Evolutionary conservation across 2,329 filamentous ascomycete species (phyloP).

Genomic region (Helicocarpus griseus): DNA sequence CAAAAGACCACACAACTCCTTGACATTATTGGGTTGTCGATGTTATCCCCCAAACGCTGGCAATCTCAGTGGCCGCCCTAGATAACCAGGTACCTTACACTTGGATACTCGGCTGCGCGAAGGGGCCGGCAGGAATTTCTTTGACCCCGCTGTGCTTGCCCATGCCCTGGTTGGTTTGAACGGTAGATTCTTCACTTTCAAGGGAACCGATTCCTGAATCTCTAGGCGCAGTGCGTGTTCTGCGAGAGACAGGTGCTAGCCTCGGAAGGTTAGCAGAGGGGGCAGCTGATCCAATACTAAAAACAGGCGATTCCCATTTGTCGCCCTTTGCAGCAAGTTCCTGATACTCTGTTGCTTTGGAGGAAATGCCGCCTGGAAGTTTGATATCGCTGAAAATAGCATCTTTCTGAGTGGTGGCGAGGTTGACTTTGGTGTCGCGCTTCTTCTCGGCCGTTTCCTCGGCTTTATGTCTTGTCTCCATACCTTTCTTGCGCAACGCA

Average conservation of each 20-base stretch:
- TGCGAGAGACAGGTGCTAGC: conserved; percentile 45
- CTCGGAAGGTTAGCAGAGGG: conserved; percentile 63
- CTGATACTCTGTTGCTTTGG: conserved; percentile 90
- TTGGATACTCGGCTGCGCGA: background rate
- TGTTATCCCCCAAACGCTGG: too few species aligned
- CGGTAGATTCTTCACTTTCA: background rate
- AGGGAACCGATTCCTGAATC: background rate
- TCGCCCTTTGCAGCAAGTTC: conserved; percentile 80
- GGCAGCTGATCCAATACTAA: conserved; percentile 70
- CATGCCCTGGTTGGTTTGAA: background rate
- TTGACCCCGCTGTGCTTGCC: background rate
- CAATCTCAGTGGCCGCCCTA: too few species aligned
- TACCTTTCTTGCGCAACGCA: conserved; percentile 62
- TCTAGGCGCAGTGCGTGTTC: conserved; percentile 41
- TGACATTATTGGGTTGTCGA: background rate
- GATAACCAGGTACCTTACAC: too few species aligned
- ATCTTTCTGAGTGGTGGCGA: conserved; percentile 78
- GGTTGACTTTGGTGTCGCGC: conserved; percentile 63
- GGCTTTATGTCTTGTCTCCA: conserved; percentile 70
- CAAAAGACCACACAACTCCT: background rate
- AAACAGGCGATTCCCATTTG: conserved; percentile 89
- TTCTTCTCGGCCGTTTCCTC: conserved; percentile 51
- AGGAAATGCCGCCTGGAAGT: conserved; percentile 78
- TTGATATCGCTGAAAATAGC: conserved; percentile 85
- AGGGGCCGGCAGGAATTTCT: background rate